Percentiles rank a stretch among this genome's conserved stretches.
Evolutionary conservation across 2,329 filamentous ascomycete genomes (phyloP).

Genomic region (Sclerotinia glacialis): DNA sequence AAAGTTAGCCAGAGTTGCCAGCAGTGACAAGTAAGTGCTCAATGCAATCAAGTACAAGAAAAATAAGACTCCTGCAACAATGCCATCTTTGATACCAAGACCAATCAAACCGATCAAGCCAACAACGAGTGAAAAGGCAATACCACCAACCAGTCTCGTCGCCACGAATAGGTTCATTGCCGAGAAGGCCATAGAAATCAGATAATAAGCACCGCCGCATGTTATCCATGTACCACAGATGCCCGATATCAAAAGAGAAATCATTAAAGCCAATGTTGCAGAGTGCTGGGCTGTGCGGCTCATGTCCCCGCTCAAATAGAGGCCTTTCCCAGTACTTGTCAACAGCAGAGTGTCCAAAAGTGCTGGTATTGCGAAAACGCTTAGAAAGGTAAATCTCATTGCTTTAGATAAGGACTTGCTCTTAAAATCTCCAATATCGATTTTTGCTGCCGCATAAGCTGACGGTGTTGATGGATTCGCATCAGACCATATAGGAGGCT

Average conservation of each 20-base stretch:
- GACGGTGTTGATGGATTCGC: slow-evolving; percentile 30
- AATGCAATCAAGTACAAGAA: slow-evolving; percentile 57
- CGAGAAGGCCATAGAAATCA: slow-evolving; percentile 52
- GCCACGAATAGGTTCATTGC: slow-evolving; percentile 45
- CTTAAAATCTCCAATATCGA: slow-evolving; percentile 47
- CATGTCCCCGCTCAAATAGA: slow-evolving; percentile 61
- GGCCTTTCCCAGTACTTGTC: slow-evolving; percentile 56
- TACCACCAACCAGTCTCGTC: slow-evolving; percentile 47
- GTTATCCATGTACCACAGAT: slow-evolving; percentile 62
- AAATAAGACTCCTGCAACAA: slow-evolving; percentile 53
- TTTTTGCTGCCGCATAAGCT: slow-evolving; percentile 51
- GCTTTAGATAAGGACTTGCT: slow-evolving; percentile 43
- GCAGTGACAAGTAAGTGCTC: slow-evolving; percentile 55
- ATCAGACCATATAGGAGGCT: slow-evolving; percentile 28
- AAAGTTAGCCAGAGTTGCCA: slow-evolving; percentile 50
- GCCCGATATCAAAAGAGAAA: slow-evolving; percentile 56
- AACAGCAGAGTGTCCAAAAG: slow-evolving; percentile 59
- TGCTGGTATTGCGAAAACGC: slow-evolving; percentile 61
- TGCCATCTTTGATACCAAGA: slow-evolving; percentile 46
- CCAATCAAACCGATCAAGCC: slow-evolving; percentile 48
- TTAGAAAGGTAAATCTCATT: slow-evolving; percentile 52
- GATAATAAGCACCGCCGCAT: slow-evolving; percentile 61
- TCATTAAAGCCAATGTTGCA: slow-evolving; percentile 54
- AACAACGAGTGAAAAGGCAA: slow-evolving; percentile 42
- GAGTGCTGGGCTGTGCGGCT: slow-evolving; percentile 49